These are phyloP conservation scores for Agroathelia rolfsii DNA, from an alignment of 1,284 basidiomycete species.

Conservation along the genomic window DNA sequence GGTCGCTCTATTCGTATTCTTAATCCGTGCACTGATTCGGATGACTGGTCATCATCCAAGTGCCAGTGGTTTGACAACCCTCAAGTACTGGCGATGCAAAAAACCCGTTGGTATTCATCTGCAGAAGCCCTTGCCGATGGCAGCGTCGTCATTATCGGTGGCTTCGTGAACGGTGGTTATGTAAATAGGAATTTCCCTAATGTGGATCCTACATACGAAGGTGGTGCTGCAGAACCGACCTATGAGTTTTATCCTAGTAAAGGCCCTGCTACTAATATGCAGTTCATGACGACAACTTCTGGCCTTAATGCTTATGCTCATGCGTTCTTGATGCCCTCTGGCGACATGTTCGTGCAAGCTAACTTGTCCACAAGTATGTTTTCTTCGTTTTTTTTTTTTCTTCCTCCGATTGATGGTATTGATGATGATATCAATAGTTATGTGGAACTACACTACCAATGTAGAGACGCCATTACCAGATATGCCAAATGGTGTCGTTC, in stretches of 20 bases:
- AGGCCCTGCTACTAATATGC: conserved; percentile 43
- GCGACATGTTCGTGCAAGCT: conserved; percentile 48
- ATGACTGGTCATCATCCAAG: conserved; percentile 8
- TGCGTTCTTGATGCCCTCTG: conserved; percentile 34
- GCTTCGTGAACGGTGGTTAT: conserved; percentile 11
- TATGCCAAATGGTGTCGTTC: conserved; percentile 60
- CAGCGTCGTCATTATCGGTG: conserved; percentile 12
- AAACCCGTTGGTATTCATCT: conserved; percentile 11
- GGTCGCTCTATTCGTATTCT: conserved; percentile 24
- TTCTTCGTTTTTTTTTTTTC: conserved; percentile 26
- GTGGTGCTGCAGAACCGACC: conserved; percentile 17
- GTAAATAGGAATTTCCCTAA: conserved; percentile 17
- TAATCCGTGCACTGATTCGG: conserved; percentile 28
- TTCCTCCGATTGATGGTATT: conserved; percentile 27
- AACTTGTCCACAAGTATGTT: conserved; percentile 63
- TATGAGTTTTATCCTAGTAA: conserved; percentile 40
- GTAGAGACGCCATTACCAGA: conserved; percentile 49
- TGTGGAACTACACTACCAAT: conserved; percentile 56
- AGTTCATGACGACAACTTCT: conserved; percentile 74
- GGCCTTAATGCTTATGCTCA: conserved; percentile 88
- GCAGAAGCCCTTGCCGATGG: conserved; percentile 13
- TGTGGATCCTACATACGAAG: conserved; percentile 10
- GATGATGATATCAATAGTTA: conserved; percentile 28
- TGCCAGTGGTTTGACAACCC: conserved; percentile 36
- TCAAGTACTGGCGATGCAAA: conserved; percentile 9